A percentile compares a stretch with the other conserved stretches of the same genome.
phyloP scores from a whole-genome alignment of 257 asterid genomes.

The Galeopsis tetrahit region DNA sequence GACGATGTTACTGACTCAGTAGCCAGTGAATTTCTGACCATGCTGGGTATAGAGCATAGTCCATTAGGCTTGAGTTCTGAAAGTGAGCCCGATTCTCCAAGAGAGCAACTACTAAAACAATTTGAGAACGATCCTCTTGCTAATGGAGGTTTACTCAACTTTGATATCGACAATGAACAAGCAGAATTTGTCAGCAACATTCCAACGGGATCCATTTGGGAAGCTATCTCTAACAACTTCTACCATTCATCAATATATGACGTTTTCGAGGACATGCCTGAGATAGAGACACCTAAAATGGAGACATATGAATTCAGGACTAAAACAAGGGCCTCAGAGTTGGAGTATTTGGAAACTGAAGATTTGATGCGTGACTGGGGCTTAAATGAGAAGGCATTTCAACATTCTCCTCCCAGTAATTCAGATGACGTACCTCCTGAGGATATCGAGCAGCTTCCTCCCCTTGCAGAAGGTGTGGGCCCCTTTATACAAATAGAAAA shows the following conservation, averaged over 20 bases:
- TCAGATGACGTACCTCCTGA: slow-evolving; percentile 53
- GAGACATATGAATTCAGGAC: slow-evolving; percentile 44
- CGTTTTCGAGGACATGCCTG: slow-evolving; percentile 43
- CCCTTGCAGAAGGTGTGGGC: slow-evolving; percentile 80
- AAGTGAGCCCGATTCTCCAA: slow-evolving; percentile 94
- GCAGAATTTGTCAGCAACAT: slow-evolving; percentile 35
- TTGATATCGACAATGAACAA: slow-evolving; percentile 52
- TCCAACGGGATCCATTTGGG: slow-evolving; percentile 56
- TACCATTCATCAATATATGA: slow-evolving; percentile 40
- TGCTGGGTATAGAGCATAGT: slow-evolving; percentile 79
- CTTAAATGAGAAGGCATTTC: slow-evolving; percentile 72
- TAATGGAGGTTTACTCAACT: slow-evolving; percentile 66
- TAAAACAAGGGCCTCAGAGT: slow-evolving; percentile 55
- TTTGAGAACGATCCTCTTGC: slow-evolving; percentile 87
- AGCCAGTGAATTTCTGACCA: slow-evolving; percentile 79
- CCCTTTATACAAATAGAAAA: slow-evolving; percentile 71
- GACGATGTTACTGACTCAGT: slow-evolving; percentile 65
- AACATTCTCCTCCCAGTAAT: slow-evolving; percentile 61
- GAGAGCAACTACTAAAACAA: slow-evolving; percentile 82
- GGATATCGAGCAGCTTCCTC: slow-evolving; percentile 63
- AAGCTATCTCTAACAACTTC: slow-evolving; percentile 46
- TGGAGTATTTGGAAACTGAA: slow-evolving; percentile 88
- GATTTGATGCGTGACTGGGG: slow-evolving; percentile 88
- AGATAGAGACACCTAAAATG: slow-evolving; percentile 45
- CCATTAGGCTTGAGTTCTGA: slow-evolving; percentile 79